Evolutionary conservation across 805 yeast genomes (phyloP), one percentile per base, ranked within the genome.

Genomic region (Blastobotrys chiropterorum): DNA sequence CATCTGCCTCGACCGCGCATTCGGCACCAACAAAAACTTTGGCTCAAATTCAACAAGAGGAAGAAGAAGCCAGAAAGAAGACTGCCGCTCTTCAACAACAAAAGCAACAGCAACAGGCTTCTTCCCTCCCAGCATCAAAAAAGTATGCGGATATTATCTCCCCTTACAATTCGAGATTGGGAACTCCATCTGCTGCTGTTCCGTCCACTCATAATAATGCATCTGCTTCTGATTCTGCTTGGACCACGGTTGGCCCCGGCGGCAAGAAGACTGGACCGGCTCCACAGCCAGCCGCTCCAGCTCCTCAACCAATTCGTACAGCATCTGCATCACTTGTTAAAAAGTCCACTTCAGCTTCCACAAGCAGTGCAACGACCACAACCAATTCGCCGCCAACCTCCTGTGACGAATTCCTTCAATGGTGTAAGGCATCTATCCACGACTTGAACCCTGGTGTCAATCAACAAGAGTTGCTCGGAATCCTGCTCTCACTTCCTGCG

Each of bases 401-500:
- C 20, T 53, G 65, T 14, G 72, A 68, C 31, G 73, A 68, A 56
- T 71, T 73, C 49, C 52, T 72, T 11, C 66, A 66, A 48, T 72
- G 76, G 76, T 67, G 71, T 57, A 65, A 69, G 22, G 40, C 57
- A 20, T 48, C 68, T 14, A 66, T 72, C 46, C 58, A 61, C 50
- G 81, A 78, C 55, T 73, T 92, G 65, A 83, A 87, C 64, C 78
- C 83, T 7, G 83, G 87, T 15, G 90, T 90, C 41, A 83, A 89
- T 42, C 77, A 76, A 46, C 86, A 84, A 56, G 96, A 86, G 64
- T 81, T 94, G 42, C 72, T 92, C 47, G 83, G 85, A 51, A 83
- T 94, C 64, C 77, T 94, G 61, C 72, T 90, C 56, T 83, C 89
- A 55, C 77, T 92, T 56, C 97, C 97, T 38, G 69, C 78, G n/a